Conservation (phyloP, 2,329 filamentous ascomycete genomes). For the Cladobotryum mycophilum region DNA sequence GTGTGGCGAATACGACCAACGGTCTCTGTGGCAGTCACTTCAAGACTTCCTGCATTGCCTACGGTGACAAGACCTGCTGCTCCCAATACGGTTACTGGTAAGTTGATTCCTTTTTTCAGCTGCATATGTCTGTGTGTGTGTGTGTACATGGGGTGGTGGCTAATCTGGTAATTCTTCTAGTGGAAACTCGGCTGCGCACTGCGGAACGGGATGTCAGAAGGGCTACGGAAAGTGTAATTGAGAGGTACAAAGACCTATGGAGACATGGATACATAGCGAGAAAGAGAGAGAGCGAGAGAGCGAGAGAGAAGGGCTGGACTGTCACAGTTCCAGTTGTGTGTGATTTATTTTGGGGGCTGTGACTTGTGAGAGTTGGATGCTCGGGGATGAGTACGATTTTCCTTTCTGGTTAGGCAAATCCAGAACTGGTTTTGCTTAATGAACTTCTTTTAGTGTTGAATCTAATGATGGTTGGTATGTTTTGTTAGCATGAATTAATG, state of each 20-base stretch:
- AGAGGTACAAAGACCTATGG: neutral
- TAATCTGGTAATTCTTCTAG: conserved; percentile 15
- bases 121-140: neutral
- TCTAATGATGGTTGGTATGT: no score
- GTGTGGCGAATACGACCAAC: conserved; percentile 28
- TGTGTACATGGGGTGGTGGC: neutral
- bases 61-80: conserved; percentile 29
- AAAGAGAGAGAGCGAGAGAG: neutral
- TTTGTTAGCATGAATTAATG: no score
- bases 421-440: no score
- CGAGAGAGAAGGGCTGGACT: neutral
- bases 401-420: no score
- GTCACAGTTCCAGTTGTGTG: neutral
- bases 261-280: no score
- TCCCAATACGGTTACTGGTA: conserved; percentile 31
- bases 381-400: no score
- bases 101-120: conserved; percentile 10
- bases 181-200: conserved; percentile 23
- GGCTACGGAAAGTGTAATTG: conserved; percentile 27
- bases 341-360: no score
- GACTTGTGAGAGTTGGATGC: no score
- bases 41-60: conserved; percentile 27
- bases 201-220: conserved; percentile 28
- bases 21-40: conserved; percentile 29
- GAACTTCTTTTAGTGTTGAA: no score